These are phyloP conservation scores for Dryadomyces sulphureus DNA, from an alignment of 2,329 filamentous ascomycete species.

Conservation along the genomic window DNA sequence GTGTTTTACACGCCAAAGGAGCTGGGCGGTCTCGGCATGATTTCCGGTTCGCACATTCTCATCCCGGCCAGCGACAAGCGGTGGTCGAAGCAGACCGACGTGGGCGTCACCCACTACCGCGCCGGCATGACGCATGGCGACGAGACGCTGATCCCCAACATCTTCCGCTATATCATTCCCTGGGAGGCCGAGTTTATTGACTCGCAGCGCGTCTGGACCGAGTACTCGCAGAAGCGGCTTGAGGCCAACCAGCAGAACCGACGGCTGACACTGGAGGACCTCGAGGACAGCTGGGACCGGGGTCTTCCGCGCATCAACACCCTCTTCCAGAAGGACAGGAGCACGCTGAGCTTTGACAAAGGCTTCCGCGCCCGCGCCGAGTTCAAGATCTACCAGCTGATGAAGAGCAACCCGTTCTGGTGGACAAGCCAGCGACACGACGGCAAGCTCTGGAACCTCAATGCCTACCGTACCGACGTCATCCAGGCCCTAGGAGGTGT, in stretches of 20 bases:
- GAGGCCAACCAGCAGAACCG: slow-evolving; percentile 97
- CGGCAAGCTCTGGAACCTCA: slow-evolving; percentile 93
- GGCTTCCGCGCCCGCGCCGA: slow-evolving; percentile 90
- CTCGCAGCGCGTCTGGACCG: slow-evolving; percentile 96
- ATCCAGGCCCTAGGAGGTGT: slow-evolving; percentile 94
- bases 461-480: slow-evolving; percentile 77
- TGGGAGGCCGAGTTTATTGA: slow-evolving; percentile 99
- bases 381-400: slow-evolving; percentile 96
- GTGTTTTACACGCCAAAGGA: slow-evolving; percentile 99
- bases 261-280: slow-evolving; percentile 81
- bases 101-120: slow-evolving; percentile 90
- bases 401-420: slow-evolving; percentile 99
- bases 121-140: slow-evolving; percentile 97
- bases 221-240: slow-evolving; percentile 94
- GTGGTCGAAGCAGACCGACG: slow-evolving; percentile 96
- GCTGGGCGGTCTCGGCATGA: slow-evolving; percentile 93
- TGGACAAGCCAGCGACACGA: slow-evolving; percentile 98
- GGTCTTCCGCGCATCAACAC: slow-evolving; percentile 97
- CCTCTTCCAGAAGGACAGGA: slow-evolving; percentile 95
- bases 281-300: slow-evolving; percentile 97
- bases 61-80: slow-evolving; percentile 96
- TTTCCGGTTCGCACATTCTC: slow-evolving; percentile 93
- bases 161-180: slow-evolving; percentile 97
- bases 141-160: slow-evolving; percentile 94
- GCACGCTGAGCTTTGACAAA: slow-evolving; percentile 95